A percentile compares a stretch with the other conserved stretches of the same genome.
phyloP scores from a whole-genome alignment of 2,329 filamentous ascomycete genomes.

The Trichoderma koningiopsis region DNA sequence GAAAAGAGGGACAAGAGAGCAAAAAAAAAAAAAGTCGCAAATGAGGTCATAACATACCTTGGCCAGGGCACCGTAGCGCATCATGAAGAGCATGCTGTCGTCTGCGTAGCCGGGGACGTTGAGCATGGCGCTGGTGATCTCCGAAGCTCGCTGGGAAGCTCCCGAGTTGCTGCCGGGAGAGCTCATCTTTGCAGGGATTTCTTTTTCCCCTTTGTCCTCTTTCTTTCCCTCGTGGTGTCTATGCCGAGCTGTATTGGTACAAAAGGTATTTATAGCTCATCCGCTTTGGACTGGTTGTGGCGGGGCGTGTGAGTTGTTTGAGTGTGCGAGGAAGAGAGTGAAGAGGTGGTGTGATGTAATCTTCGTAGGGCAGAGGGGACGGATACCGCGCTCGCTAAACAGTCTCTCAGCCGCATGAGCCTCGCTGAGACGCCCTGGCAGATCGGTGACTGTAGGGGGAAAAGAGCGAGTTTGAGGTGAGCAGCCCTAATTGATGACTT shows the following conservation, averaged over 20 bases:
- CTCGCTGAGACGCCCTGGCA: background rate
- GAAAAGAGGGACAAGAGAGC: background rate
- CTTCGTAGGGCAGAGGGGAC: background rate
- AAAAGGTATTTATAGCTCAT: background rate
- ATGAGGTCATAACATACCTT: slow-evolving; percentile 30
- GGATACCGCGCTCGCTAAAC: too few relatives aligned
- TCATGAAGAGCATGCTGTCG: slow-evolving; percentile 37
- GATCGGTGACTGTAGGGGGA: background rate
- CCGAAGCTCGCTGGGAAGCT: slow-evolving; percentile 34
- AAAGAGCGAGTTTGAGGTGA: background rate
- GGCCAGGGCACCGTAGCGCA: slow-evolving; percentile 32
- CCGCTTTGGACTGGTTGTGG: background rate
- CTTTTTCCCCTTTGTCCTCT: too few relatives aligned
- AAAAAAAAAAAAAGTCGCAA: background rate
- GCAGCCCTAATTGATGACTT: background rate
- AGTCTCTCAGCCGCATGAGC: background rate
- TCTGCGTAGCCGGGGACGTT: slow-evolving; percentile 35
- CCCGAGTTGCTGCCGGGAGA: background rate
- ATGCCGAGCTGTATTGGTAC: background rate
- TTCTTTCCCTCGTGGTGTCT: background rate
- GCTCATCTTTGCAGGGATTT: background rate
- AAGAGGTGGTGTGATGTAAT: background rate
- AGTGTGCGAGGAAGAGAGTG: background rate
- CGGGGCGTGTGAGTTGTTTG: background rate
- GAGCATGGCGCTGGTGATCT: slow-evolving; percentile 35